These are phyloP conservation scores for Picea mariana DNA, from an alignment of 83 land plant genomes.

Conservation along the genomic window DNA sequence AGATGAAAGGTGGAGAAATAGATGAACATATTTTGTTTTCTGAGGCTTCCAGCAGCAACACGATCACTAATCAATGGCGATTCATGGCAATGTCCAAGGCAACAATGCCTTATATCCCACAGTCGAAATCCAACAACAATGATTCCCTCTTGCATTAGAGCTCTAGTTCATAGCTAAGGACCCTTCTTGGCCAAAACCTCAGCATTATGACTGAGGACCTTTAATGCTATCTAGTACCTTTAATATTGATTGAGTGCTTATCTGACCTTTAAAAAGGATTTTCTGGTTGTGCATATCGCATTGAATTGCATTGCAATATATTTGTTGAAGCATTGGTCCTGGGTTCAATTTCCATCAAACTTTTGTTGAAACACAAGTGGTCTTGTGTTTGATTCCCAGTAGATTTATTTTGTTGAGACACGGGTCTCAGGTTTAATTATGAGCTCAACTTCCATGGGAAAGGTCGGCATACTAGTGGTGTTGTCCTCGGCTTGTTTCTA, in stretches of 20 bases:
- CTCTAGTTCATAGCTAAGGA: slow-evolving; percentile 20
- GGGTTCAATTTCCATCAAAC: no score
- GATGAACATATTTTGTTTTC: slow-evolving; percentile 49
- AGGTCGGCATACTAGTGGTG: neutral
- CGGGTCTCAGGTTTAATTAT: neutral
- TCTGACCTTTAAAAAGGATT: no score
- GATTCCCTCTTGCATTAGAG: slow-evolving; percentile 19
- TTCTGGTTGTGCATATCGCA: no score
- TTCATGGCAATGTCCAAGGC: slow-evolving; percentile 17
- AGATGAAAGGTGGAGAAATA: slow-evolving; percentile 16
- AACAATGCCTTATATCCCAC: slow-evolving; percentile 22
- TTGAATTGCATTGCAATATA: no score
- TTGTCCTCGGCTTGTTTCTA: no score
- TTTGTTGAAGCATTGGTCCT: no score
- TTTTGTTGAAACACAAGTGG: no score
- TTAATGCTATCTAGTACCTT: no score
- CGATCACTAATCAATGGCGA: slow-evolving; percentile 34
- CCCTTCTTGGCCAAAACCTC: slow-evolving; percentile 16
- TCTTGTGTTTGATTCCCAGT: no score
- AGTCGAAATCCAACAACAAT: slow-evolving; percentile 13
- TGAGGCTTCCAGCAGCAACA: slow-evolving; percentile 32
- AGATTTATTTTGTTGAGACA: neutral
- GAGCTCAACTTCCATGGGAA: neutral
- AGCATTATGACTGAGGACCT: neutral
- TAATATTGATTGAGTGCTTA: no score